Conservation (phyloP, 176 grass and related monocot genomes). For the Saccharum officinarum region DNA sequence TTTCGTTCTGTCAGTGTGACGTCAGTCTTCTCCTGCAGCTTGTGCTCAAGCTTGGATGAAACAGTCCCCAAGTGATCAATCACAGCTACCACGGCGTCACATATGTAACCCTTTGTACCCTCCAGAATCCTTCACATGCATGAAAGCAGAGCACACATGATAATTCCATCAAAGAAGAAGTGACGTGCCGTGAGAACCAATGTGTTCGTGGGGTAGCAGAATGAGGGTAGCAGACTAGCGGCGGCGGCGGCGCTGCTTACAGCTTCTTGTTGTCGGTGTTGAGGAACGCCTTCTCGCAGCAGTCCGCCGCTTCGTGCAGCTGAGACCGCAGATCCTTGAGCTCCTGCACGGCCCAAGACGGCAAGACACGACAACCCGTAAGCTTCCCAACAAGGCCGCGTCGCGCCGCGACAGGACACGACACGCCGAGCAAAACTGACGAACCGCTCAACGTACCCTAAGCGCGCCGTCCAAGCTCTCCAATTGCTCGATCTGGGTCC, state of each 20-base stretch:
- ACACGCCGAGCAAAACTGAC: neutral
- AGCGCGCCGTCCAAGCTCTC: constrained; percentile 55
- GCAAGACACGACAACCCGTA: neutral
- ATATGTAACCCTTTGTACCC: constrained; percentile 81
- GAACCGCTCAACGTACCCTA: constrained; percentile 11
- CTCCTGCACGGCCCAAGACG: constrained; percentile 44
- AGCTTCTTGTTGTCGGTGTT: constrained; percentile 55
- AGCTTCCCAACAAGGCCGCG: neutral
- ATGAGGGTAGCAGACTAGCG: neutral
- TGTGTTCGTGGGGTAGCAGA: neutral
- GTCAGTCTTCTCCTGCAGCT: constrained; percentile 51
- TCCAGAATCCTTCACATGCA: constrained; percentile 55
- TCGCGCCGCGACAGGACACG: neutral
- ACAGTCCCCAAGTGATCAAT: constrained; percentile 88
- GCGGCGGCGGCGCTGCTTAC: constrained; percentile 33
- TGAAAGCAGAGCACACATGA: neutral
- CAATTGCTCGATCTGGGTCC: no score
- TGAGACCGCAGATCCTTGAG: constrained; percentile 80
- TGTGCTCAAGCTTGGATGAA: constrained; percentile 80
- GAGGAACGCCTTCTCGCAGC: constrained; percentile 77
- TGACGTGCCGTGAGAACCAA: neutral
- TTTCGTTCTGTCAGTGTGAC: constrained; percentile 56
- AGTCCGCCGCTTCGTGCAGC: constrained; percentile 76
- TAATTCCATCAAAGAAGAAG: neutral
- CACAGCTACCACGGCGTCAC: constrained; percentile 70